Evolutionary conservation across 129 eudicot genomes (phyloP).

Genomic region (Artemisia annua): DNA sequence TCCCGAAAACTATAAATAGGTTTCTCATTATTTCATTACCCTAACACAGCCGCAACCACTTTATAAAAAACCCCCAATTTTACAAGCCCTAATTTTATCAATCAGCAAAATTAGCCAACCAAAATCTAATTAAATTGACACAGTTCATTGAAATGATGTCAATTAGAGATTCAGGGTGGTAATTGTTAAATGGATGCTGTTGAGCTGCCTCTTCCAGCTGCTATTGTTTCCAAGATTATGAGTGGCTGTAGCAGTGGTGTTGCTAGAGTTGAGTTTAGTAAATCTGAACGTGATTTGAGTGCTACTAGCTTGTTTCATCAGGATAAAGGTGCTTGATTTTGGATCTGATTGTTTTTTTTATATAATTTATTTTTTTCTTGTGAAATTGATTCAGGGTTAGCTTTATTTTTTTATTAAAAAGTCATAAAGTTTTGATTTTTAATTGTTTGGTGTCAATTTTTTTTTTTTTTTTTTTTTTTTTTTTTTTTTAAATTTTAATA

Average conservation of each 20-base stretch:
- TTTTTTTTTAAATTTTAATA: no score
- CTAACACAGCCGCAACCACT: constrained; percentile 75
- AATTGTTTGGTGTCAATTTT: no score
- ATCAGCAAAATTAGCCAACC: constrained; percentile 14
- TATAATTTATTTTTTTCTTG: background rate
- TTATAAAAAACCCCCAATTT: no score
- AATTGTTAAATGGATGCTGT: constrained; percentile 48
- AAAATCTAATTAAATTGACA: constrained; percentile 21
- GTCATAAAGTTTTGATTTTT: no score
- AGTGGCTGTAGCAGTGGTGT: constrained; percentile 59
- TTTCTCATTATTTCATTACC: constrained; percentile 53
- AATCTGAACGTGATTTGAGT: constrained; percentile 36
- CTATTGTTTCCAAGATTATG: constrained; percentile 57
- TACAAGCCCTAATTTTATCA: background rate
- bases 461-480: no score
- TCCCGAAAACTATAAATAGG: constrained; percentile 96
- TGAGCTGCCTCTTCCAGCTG: constrained; percentile 55
- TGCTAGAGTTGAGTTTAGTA: constrained; percentile 39
- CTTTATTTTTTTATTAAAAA: no score
- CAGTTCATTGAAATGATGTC: constrained; percentile 25
- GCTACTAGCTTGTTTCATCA: constrained; percentile 35
- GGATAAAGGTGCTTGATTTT: constrained; percentile 48
- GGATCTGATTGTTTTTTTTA: background rate
- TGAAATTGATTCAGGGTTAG: no score
- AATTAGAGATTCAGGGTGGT: background rate